Evolutionary conservation across 2,329 filamentous ascomycete species (phyloP).

Genomic region (Epichloe baconii): DNA sequence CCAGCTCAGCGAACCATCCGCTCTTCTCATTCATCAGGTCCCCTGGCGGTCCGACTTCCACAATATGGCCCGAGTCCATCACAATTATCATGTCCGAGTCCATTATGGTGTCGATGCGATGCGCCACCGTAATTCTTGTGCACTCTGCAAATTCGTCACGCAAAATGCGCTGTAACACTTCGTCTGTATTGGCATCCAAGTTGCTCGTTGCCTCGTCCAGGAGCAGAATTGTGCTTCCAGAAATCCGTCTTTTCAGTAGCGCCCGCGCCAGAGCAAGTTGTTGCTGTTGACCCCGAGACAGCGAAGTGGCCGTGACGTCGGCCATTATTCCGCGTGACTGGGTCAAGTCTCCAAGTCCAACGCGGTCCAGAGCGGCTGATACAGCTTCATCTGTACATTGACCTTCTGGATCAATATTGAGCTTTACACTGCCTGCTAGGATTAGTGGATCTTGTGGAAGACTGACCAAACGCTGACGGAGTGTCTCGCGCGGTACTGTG

Average conservation of each 20-base stretch:
- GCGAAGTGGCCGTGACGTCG: too few relatives aligned
- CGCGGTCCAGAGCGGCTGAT: too few relatives aligned
- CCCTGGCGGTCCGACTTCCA: background rate
- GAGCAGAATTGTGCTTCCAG: constrained; percentile 7
- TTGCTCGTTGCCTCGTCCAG: constrained; percentile 10
- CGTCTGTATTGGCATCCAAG: constrained; percentile 9
- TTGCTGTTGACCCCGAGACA: constrained; percentile 10
- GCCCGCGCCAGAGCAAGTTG: constrained; percentile 10
- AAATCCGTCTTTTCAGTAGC: constrained; percentile 4
- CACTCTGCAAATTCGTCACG: constrained; percentile 7
- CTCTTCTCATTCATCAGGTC: background rate
- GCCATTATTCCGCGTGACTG: too few relatives aligned
- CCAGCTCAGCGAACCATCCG: too few relatives aligned
- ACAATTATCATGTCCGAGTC: constrained; percentile 5
- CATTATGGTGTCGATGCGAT: constrained; percentile 6
- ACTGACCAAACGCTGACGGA: too few relatives aligned
- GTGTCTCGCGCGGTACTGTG: too few relatives aligned
- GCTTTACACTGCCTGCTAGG: too few relatives aligned
- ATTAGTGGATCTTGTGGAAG: too few relatives aligned
- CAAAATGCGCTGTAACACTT: constrained; percentile 6
- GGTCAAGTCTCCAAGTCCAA: too few relatives aligned
- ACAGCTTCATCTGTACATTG: too few relatives aligned
- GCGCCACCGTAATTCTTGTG: constrained; percentile 7
- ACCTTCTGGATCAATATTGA: too few relatives aligned
- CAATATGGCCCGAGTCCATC: constrained; percentile 3